A percentile compares a stretch with the other conserved stretches of the same genome.
Conservation (phyloP, 345 rosid genomes). For the Linum usitatissimum region DNA sequence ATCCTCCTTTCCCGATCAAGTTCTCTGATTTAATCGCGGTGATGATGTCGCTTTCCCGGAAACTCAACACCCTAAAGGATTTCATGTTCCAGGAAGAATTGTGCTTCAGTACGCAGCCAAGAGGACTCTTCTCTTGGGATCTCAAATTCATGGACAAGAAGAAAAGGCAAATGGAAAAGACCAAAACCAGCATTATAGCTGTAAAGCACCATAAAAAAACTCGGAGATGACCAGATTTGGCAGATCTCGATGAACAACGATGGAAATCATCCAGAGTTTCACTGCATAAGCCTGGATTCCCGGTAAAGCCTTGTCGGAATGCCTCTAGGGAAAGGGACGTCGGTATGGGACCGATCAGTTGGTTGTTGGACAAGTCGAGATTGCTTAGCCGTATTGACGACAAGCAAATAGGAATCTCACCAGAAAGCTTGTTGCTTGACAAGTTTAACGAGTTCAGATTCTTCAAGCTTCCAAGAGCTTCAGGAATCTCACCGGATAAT, state of each 20-base stretch:
- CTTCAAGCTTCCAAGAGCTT: slow-evolving; percentile 32
- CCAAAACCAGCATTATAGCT: slow-evolving; percentile 26
- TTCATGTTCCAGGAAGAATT: slow-evolving; percentile 50
- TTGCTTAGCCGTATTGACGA: slow-evolving; percentile 48
- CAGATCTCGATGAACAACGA: slow-evolving; percentile 14
- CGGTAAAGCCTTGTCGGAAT: slow-evolving; percentile 39
- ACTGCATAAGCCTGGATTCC: slow-evolving; percentile 61
- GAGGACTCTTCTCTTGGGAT: slow-evolving; percentile 10
- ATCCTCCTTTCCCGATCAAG: slow-evolving; percentile 79
- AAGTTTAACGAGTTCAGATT: slow-evolving; percentile 58
- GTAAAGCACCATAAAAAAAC: slow-evolving; percentile 34
- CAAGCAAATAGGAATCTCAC: slow-evolving; percentile 46
- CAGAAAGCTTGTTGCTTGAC: slow-evolving; percentile 58
- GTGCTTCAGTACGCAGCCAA: slow-evolving; percentile 25
- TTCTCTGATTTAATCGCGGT: slow-evolving; percentile 52
- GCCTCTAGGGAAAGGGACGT: slow-evolving; percentile 29
- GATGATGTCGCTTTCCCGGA: slow-evolving; percentile 53
- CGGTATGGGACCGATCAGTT: slow-evolving; percentile 52
- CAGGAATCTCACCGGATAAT: slow-evolving; percentile 56
- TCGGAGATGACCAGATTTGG: slow-evolving; percentile 16
- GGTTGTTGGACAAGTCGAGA: slow-evolving; percentile 69
- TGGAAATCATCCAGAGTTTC: slow-evolving; percentile 25
- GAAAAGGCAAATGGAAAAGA: slow-evolving; percentile 21
- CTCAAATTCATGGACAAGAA: slow-evolving; percentile 29
- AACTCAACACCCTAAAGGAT: slow-evolving; percentile 41